Evolutionary conservation across 1,284 basidiomycete genomes (phyloP).

Genomic region (Ceratobasidium sp.): DNA sequence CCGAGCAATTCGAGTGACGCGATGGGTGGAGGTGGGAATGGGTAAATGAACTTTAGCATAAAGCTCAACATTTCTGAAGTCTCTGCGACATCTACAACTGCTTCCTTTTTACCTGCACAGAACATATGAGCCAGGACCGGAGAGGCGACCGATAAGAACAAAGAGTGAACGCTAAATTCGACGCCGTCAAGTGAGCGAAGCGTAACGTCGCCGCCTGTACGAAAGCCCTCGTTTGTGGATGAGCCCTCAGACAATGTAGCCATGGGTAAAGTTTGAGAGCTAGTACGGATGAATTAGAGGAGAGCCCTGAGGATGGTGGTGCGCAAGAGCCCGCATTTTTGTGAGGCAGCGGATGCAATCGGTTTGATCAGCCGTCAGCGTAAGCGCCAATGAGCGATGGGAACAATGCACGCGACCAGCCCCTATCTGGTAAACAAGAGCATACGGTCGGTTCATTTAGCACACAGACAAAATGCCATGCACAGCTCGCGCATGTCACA

Average conservation of each 20-base stretch:
- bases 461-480: too few species aligned
- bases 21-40: neutral
- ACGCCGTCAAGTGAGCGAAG: constrained; percentile 39
- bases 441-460: too few species aligned
- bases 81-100: neutral
- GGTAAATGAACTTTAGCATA: constrained; percentile 24
- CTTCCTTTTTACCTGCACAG: neutral
- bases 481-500: too few species aligned
- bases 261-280: too few species aligned
- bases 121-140: constrained; percentile 40
- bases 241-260: neutral
- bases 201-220: constrained; percentile 21
- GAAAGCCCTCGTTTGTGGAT: neutral
- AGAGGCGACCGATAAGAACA: constrained; percentile 34
- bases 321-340: too few species aligned
- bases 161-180: constrained; percentile 32
- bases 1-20: neutral
- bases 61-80: neutral
- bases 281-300: too few species aligned
- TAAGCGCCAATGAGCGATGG: too few species aligned
- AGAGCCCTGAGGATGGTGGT: too few species aligned
- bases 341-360: too few species aligned
- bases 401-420: too few species aligned
- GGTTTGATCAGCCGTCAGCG: too few species aligned
- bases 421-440: too few species aligned